Evolutionary conservation across 2,329 filamentous ascomycete genomes (phyloP).

Genomic region (Fusarium tanahbumbuense): DNA sequence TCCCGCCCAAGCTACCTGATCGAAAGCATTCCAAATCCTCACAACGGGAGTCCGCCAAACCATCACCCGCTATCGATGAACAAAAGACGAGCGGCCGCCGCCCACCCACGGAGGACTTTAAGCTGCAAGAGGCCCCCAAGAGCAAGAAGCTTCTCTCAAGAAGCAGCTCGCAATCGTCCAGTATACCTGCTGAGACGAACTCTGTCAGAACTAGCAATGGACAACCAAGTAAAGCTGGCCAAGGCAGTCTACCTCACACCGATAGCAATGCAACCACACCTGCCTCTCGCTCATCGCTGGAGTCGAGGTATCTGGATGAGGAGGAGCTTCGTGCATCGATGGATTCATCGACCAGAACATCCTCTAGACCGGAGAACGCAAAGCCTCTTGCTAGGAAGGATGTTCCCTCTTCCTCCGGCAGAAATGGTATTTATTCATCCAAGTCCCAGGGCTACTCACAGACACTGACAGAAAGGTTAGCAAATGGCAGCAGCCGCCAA

Average conservation of each 20-base stretch:
- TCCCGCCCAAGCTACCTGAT: constrained; percentile 61
- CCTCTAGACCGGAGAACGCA: constrained; percentile 54
- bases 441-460: neutral
- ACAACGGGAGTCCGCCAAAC: constrained; percentile 53
- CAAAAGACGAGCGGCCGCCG: constrained; percentile 52
- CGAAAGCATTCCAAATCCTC: constrained; percentile 58
- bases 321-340: constrained; percentile 59
- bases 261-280: constrained; percentile 53
- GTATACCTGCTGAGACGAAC: constrained; percentile 51
- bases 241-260: constrained; percentile 46
- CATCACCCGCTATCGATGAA: constrained; percentile 54
- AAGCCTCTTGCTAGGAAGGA: constrained; percentile 75
- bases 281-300: constrained; percentile 66
- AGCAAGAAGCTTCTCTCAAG: constrained; percentile 62
- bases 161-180: constrained; percentile 59
- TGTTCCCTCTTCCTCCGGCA: constrained; percentile 56
- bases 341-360: constrained; percentile 55
- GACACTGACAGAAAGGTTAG: constrained; percentile 36
- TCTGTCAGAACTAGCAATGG: constrained; percentile 53
- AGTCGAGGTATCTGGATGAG: constrained; percentile 68
- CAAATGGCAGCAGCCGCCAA: constrained; percentile 45
- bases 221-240: constrained; percentile 42
- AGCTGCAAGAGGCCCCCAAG: constrained; percentile 83
- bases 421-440: constrained; percentile 56
- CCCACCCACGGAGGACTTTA: constrained; percentile 71